Percentiles rank a stretch among this genome's conserved stretches.
Evolutionary conservation across 208 protist genomes (phyloP).

Genomic region (Porcisia hertigi): DNA sequence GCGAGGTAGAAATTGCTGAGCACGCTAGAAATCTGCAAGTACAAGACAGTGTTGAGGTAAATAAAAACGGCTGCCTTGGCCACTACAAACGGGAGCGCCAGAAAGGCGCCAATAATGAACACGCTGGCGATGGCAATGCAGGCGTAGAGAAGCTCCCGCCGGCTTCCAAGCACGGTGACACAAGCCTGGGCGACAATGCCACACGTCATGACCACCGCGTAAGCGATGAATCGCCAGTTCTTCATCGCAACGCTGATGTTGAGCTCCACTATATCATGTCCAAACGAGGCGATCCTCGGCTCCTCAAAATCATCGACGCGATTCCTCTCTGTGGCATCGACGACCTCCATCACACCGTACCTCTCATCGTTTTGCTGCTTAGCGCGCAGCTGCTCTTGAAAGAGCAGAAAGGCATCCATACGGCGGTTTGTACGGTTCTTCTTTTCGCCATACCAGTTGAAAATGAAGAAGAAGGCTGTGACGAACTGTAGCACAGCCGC

Average conservation of each 20-base stretch:
- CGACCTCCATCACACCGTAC: background rate
- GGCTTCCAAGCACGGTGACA: conserved; percentile 36
- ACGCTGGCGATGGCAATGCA: conserved; percentile 25
- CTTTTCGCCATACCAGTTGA: conserved; percentile 53
- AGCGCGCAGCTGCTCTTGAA: conserved; percentile 8
- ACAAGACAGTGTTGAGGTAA: conserved; percentile 48
- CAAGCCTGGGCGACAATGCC: conserved; percentile 37
- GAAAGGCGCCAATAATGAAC: conserved; percentile 34
- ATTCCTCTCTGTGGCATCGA: background rate
- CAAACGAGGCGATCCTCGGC: conserved; percentile 19
- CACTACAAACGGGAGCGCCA: conserved; percentile 44
- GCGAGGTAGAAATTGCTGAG: conserved; percentile 58
- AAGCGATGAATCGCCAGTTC: conserved; percentile 45
- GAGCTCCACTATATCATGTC: conserved; percentile 37
- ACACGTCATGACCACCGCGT: conserved; percentile 41
- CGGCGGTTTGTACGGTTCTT: conserved; percentile 39
- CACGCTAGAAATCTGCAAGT: conserved; percentile 52
- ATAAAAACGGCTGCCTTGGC: conserved; percentile 56
- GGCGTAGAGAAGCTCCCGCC: conserved; percentile 30
- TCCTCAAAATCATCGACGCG: conserved; percentile 8
- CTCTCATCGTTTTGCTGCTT: background rate
- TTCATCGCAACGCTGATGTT: conserved; percentile 37
- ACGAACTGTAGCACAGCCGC: conserved; percentile 33
- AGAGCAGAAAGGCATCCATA: conserved; percentile 23
- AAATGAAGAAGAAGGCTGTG: conserved; percentile 41